Percentiles rank a stretch among this genome's conserved stretches.
phyloP scores from a whole-genome alignment of 352 stramenopile genomes.

The Phytopythium litorale region DNA sequence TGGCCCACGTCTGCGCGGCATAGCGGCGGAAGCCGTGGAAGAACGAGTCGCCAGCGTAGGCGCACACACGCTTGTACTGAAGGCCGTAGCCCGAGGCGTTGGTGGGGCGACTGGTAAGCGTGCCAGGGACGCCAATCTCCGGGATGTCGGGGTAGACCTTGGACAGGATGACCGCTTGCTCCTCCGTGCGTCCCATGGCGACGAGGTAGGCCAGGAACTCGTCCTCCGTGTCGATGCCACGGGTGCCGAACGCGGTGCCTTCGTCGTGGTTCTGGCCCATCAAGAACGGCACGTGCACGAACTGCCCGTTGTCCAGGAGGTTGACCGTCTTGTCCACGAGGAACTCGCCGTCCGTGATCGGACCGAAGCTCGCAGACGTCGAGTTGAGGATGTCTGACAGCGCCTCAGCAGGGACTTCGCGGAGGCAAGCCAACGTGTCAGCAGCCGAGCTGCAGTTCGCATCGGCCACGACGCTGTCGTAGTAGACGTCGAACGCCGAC shows the following conservation, averaged over 20 bases:
- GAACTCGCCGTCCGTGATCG: conserved; percentile 27
- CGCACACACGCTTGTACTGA: too few relatives aligned
- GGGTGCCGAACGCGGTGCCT: conserved; percentile 22
- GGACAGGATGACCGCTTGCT: conserved; percentile 14
- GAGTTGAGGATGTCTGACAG: conserved; percentile 21
- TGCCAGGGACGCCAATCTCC: too few relatives aligned
- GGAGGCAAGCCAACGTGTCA: conserved; percentile 22
- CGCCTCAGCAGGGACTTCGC: conserved; percentile 17
- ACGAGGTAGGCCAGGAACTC: conserved; percentile 22
- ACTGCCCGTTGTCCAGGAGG: conserved; percentile 20
- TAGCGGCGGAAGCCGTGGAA: conserved; percentile 17
- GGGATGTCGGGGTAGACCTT: conserved; percentile 20
- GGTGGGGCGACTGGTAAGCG: conserved; percentile 1
- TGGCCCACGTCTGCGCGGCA: conserved; percentile 23
- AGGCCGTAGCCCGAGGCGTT: conserved; percentile 6
- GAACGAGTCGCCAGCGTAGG: too few relatives aligned
- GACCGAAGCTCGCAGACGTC: conserved; percentile 12
- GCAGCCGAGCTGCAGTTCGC: conserved; percentile 21
- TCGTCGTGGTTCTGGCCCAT: conserved; percentile 26
- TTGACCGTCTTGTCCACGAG: conserved; percentile 14
- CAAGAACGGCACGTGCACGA: conserved; percentile 26
- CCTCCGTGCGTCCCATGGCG: conserved; percentile 13
- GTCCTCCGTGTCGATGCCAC: conserved; percentile 20
- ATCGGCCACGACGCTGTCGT: conserved; percentile 17
- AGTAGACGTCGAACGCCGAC: conserved; percentile 22